A percentile compares a stretch with the other conserved stretches of the same genome.
phyloP scores from a whole-genome alignment of 2,329 filamentous ascomycete species.

The Cadophora gregata region DNA sequence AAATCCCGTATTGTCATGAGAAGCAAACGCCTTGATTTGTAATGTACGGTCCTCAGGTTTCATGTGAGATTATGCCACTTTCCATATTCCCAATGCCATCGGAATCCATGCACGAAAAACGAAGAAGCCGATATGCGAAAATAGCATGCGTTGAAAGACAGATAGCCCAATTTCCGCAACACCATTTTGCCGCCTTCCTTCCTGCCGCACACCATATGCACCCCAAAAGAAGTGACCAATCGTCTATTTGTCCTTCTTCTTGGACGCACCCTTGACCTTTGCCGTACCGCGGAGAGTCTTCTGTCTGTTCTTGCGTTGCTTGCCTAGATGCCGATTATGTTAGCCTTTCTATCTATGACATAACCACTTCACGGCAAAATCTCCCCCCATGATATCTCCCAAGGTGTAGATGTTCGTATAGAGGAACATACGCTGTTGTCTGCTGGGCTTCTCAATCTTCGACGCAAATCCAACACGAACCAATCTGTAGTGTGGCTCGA shows the following conservation, averaged over 20 bases:
- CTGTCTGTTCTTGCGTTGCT: conserved; percentile 99
- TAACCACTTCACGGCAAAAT: neutral
- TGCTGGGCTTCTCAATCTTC: conserved; percentile 97
- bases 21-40: conserved; percentile 42
- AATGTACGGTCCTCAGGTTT: conserved; percentile 38
- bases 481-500: conserved; percentile 97
- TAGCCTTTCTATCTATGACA: conserved; percentile 29
- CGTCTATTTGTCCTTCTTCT: conserved; percentile 92
- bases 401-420: neutral
- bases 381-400: conserved; percentile 15
- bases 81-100: conserved; percentile 37
- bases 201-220: conserved; percentile 18
- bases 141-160: conserved; percentile 33
- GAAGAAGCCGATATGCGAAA: conserved; percentile 25
- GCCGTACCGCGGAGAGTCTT: conserved; percentile 98
- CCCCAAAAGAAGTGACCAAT: conserved; percentile 34
- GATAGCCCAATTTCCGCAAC: conserved; percentile 37
- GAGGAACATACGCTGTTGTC: conserved; percentile 93
- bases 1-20: conserved; percentile 13
- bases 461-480: conserved; percentile 88
- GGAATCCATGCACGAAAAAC: conserved; percentile 38
- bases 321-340: conserved; percentile 68
- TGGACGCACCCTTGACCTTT: conserved; percentile 95
- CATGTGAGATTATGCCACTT: conserved; percentile 34
- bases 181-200: conserved; percentile 22